phyloP scores from a whole-genome alignment of 2,329 filamentous ascomycete species.

The Aspergillus glaucus region DNA sequence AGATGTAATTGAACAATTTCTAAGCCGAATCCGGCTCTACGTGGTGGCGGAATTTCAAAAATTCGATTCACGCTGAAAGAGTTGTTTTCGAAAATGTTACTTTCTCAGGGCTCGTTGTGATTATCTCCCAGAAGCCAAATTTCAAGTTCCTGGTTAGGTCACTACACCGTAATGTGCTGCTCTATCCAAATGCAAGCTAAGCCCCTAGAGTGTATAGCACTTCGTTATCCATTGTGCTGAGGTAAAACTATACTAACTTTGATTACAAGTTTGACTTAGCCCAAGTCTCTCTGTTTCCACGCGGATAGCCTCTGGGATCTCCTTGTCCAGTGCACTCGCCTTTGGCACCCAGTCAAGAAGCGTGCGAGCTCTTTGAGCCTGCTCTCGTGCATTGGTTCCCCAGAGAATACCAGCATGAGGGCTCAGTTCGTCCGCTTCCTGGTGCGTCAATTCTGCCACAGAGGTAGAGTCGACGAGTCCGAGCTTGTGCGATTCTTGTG shows the following conservation, averaged over 20 bases:
- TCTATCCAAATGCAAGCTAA: too few relatives aligned
- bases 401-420: conserved; percentile 19
- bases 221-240: too few relatives aligned
- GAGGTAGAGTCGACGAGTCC: conserved; percentile 13
- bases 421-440: conserved; percentile 19
- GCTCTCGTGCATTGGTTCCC: conserved; percentile 24
- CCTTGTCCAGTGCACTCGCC: conserved; percentile 15
- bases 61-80: too few relatives aligned
- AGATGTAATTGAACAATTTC: too few relatives aligned
- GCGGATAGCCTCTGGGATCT: conserved; percentile 18
- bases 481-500: conserved; percentile 13
- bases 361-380: conserved; percentile 14
- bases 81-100: too few relatives aligned
- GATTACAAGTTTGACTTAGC: neutral
- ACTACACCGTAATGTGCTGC: too few relatives aligned
- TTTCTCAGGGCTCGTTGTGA: too few relatives aligned
- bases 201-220: too few relatives aligned
- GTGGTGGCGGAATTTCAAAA: too few relatives aligned
- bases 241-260: neutral
- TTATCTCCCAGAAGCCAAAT: too few relatives aligned
- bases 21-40: too few relatives aligned
- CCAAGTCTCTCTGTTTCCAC: conserved; percentile 15
- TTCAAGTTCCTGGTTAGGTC: too few relatives aligned
- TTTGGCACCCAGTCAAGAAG: conserved; percentile 20
- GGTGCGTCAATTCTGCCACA: conserved; percentile 14